Evolutionary conservation across 495 filamentous ascomycete genomes (phyloP), one percentile per base, ranked within the genome.

Genomic region (Astrocystis sublimbata): DNA sequence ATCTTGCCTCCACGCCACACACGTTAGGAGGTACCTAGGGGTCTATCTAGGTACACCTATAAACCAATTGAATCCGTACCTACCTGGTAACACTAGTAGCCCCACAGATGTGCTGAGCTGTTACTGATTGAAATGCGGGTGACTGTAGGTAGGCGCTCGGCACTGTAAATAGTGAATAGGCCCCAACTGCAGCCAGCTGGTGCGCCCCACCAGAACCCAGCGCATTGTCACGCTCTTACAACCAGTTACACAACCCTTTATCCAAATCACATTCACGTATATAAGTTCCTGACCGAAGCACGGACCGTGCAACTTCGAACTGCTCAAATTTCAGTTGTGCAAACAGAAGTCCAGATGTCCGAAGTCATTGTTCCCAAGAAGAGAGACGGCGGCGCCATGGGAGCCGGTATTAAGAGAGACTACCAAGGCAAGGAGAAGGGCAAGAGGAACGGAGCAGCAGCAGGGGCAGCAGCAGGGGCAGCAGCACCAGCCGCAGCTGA

Each of bases 361-460:
- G 68, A 73, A 53, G 73, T 75, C 62, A 47, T 71, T 47, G 65
- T 69, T 24, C 60, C 69, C 0, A 75, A 72, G 43, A 65, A 64
- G 54, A 55, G 65, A 50, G 52, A 31, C 30, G 62, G 60, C 53
- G 65, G 60, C 53, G 65, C 45, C 51, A 78, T 81, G 78, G 75
- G 76, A 79, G 47, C 23, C 55, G 83, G 81, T 50, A 75, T 81
- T 42, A 89, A 88, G 76, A 78, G 85, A 67, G 82, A 86, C 69
- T 77, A 84, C 72, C 81, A 85, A 64, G 86, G 86, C 35, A 81
- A 86, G 58, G 75, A 79, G 24, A 78, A 82, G 31, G 54, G 55
- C 17, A 65, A 71, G 62, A 67, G 68, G 54, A 66, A 70, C 36
- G 70, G 73, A 54, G 61, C 65, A 43, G 60, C 67, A 35, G 64